Evolutionary conservation across 345 rosid species (phyloP).

Genomic region (Camelina neglecta): DNA sequence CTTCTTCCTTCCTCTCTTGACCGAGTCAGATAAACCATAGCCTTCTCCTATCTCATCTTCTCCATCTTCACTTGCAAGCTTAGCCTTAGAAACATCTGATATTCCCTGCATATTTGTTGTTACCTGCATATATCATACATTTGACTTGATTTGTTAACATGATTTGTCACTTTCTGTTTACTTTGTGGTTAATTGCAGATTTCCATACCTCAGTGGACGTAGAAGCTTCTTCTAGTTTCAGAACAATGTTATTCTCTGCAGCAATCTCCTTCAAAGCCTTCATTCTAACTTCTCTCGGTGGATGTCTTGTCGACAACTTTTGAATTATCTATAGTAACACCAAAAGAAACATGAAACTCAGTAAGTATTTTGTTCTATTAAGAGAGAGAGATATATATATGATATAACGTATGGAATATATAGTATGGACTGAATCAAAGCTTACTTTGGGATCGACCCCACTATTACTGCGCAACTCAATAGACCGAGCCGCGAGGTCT

Average conservation of each 20-base stretch:
- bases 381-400: neutral
- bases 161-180: neutral
- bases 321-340: constrained; percentile 43
- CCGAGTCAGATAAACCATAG: constrained; percentile 43
- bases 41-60: constrained; percentile 36
- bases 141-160: constrained; percentile 5
- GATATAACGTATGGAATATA: constrained; percentile 21
- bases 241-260: constrained; percentile 57
- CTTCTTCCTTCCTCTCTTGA: constrained; percentile 49
- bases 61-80: constrained; percentile 25
- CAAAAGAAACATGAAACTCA: constrained; percentile 16
- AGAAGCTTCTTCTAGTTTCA: constrained; percentile 56
- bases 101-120: constrained; percentile 46
- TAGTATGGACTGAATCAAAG: constrained; percentile 16
- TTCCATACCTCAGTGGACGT: constrained; percentile 51
- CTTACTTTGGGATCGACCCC: constrained; percentile 68
- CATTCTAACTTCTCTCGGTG: constrained; percentile 62
- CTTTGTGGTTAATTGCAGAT: constrained; percentile 28
- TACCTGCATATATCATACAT: constrained; percentile 47
- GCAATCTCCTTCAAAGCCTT: constrained; percentile 76
- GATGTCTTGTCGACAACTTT: constrained; percentile 50
- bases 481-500: constrained; percentile 73
- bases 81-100: constrained; percentile 33
- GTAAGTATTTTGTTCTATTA: constrained; percentile 12
- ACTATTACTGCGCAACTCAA: constrained; percentile 78